Percentiles rank a stretch among this genome's conserved stretches.
Evolutionary conservation across 352 stramenopile species (phyloP).

Genomic region (Phytophthora boehmeriae): DNA sequence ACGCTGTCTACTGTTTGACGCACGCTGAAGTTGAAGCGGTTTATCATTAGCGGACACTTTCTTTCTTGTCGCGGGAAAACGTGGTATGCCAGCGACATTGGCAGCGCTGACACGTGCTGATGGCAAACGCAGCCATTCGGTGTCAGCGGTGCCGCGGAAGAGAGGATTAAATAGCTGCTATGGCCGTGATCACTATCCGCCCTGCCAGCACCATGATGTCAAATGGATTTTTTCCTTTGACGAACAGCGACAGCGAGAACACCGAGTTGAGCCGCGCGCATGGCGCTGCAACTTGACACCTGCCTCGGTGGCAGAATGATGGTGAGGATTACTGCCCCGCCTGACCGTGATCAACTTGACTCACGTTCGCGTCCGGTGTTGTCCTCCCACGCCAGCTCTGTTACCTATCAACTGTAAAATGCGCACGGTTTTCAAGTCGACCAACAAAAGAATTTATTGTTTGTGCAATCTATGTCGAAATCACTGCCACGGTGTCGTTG

Average conservation of each 20-base stretch:
- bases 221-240: constrained; percentile 2
- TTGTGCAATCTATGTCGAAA: neutral
- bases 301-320: neutral
- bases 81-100: too few species aligned
- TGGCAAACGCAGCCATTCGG: too few species aligned
- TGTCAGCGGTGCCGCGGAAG: neutral
- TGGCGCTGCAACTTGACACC: neutral
- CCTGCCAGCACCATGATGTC: neutral
- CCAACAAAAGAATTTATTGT: constrained; percentile 28
- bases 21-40: too few species aligned
- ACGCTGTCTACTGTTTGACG: too few species aligned
- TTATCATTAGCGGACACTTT: too few species aligned
- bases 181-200: neutral
- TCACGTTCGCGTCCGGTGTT: too few species aligned
- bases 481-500: constrained; percentile 14
- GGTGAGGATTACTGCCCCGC: constrained; percentile 10
- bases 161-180: neutral
- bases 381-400: too few species aligned
- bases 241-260: neutral
- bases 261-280: neutral
- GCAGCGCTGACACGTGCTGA: too few species aligned
- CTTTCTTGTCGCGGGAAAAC: too few species aligned
- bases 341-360: constrained; percentile 15
- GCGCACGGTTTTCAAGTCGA: too few species aligned
- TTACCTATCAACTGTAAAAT: neutral